These are phyloP conservation scores for Eleusine indica DNA, from an alignment of 176 grass and related monocot species.

Conservation along the genomic window DNA sequence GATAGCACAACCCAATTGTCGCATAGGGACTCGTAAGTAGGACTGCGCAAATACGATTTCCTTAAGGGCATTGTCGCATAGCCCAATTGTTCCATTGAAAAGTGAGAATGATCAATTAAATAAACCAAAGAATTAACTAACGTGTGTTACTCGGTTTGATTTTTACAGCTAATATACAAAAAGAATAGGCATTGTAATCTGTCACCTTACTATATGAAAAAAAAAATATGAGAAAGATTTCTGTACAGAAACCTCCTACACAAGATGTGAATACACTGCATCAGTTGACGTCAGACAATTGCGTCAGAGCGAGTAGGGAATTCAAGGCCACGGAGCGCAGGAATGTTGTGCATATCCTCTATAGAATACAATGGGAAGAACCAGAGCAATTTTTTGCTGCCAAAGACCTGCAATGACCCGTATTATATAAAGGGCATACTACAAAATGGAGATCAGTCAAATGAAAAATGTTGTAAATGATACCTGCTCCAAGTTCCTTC, in stretches of 20 bases:
- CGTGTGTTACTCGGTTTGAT: neutral
- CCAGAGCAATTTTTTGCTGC: slow-evolving; percentile 80
- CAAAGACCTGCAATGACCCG: slow-evolving; percentile 61
- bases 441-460: neutral
- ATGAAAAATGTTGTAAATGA: neutral
- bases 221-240: slow-evolving; percentile 11
- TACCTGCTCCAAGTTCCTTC: slow-evolving; percentile 87
- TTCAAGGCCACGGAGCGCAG: slow-evolving; percentile 70
- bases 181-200: slow-evolving; percentile 4
- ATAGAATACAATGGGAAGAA: slow-evolving; percentile 73
- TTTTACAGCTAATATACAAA: slow-evolving; percentile 18
- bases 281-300: slow-evolving; percentile 32
- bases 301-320: slow-evolving; percentile 66
- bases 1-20: too few species aligned
- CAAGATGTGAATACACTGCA: neutral
- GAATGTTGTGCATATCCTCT: slow-evolving; percentile 72
- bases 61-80: neutral
- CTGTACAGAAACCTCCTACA: slow-evolving; percentile 37
- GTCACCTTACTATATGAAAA: neutral
- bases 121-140: slow-evolving; percentile 19
- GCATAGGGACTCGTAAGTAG: too few species aligned
- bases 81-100: neutral
- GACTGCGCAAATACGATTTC: too few species aligned
- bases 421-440: neutral
- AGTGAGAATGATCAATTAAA: neutral